Conservation (phyloP, 164 flowering plant genomes). For the Litsea cubeba region DNA sequence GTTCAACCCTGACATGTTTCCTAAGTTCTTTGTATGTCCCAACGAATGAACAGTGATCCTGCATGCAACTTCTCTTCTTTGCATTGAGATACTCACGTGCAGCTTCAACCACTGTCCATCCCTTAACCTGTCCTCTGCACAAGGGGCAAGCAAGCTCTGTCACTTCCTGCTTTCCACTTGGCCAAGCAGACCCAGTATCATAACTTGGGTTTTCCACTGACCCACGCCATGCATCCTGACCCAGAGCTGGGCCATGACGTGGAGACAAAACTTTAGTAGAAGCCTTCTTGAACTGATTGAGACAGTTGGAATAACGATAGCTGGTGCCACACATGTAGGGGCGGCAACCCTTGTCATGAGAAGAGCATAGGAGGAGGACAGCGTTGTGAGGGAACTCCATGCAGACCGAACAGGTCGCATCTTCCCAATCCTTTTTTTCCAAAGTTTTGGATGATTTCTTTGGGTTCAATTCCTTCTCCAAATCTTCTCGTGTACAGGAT, state of each 20-base stretch:
- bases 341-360: constrained; percentile 68
- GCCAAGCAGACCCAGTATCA: background rate
- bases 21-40: constrained; percentile 39
- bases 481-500: constrained; percentile 14
- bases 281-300: constrained; percentile 50
- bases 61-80: constrained; percentile 40
- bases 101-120: constrained; percentile 44
- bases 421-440: constrained; percentile 59
- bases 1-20: constrained; percentile 37
- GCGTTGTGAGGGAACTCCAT: constrained; percentile 76
- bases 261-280: constrained; percentile 23
- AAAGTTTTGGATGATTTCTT: constrained; percentile 21
- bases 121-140: constrained; percentile 49
- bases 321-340: constrained; percentile 80
- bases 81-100: constrained; percentile 41
- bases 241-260: constrained; percentile 4
- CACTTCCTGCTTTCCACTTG: constrained; percentile 19
- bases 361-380: constrained; percentile 72
- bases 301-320: constrained; percentile 58
- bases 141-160: constrained; percentile 43
- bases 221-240: constrained; percentile 3
- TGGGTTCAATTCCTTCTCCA: constrained; percentile 16
- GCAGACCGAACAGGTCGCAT: constrained; percentile 63
- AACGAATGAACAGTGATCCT: constrained; percentile 35
- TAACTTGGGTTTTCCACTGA: constrained; percentile 6